Percentiles rank a stretch among this genome's conserved stretches.
Evolutionary conservation across 73 alveolate species (phyloP).

Genomic region (Uronychia binucleata): DNA sequence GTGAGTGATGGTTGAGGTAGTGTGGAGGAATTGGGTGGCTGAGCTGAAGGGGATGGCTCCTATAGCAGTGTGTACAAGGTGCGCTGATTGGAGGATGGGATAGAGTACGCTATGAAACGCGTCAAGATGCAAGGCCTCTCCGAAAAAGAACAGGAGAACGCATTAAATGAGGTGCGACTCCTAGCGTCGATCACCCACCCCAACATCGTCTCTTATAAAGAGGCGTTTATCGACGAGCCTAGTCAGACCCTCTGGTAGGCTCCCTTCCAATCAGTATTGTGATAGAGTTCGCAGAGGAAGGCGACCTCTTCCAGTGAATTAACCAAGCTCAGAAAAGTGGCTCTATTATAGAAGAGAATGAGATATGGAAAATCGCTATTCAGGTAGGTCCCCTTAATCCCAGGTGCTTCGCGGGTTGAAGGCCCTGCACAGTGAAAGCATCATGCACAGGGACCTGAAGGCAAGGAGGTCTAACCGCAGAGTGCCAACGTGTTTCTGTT

Average conservation of each 20-base stretch:
- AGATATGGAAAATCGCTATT: conserved; percentile 76
- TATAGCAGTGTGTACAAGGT: conserved; percentile 62
- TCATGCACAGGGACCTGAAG: conserved; percentile 78
- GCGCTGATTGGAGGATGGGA: conserved; percentile 63
- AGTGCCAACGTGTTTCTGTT: conserved; percentile 81
- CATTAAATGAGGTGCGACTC: conserved; percentile 78
- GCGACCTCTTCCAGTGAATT: conserved; percentile 75
- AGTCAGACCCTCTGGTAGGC: conserved; percentile 12
- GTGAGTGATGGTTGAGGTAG: too few relatives aligned
- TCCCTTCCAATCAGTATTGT: conserved; percentile 43
- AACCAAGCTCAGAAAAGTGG: conserved; percentile 50
- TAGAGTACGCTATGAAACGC: conserved; percentile 65
- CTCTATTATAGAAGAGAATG: conserved; percentile 55
- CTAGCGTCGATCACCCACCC: conserved; percentile 69
- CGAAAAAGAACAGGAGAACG: conserved; percentile 64
- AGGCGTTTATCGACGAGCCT: conserved; percentile 69
- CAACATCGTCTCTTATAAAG: conserved; percentile 67
- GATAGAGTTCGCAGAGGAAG: conserved; percentile 84
- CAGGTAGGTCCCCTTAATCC: conserved; percentile 60
- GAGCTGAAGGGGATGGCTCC: conserved; percentile 48
- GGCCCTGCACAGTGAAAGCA: conserved; percentile 67
- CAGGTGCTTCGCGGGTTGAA: conserved; percentile 64
- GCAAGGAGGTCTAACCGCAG: conserved; percentile 7
- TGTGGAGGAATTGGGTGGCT: too few relatives aligned
- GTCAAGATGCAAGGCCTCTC: conserved; percentile 55